Evolutionary conservation across 352 stramenopile genomes (phyloP), one percentile per base, ranked within the genome.

Genomic region (Phytopythium chamaehyphon): DNA sequence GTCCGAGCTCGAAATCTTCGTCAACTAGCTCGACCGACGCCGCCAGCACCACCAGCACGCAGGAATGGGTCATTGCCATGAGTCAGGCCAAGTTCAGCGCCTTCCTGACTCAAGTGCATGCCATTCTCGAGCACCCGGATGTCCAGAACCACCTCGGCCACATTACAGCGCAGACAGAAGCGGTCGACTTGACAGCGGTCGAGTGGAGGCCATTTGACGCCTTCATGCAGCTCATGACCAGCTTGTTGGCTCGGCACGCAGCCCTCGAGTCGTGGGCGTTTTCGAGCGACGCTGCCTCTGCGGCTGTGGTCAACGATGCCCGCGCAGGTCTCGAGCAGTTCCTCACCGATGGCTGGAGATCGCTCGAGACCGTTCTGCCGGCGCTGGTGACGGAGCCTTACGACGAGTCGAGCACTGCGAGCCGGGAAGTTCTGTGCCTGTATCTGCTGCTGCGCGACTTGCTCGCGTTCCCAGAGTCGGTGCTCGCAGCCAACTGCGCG

Each of bases 11-110:
- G n/a, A 48, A 42, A 18, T 23, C 37, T 12, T 40, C 57, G n/a
- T 37, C 49, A 18, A 53, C n/a, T 51, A 40, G 47, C 63, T 44
- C 44, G 38, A 55, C 42, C 19, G 57, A 42, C 46, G 26, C 43
- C 12, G 45, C 40, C 7, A 44, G 46, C 16, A 61, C 59, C 15
- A 45, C 67, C 23, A 58, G 47, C 57, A 71, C 44, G 43, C 68
- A 76, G 57, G 63, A 66, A 16, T 84, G 75, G 73, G 67, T 83
- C 47, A 77, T 83, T 24, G 70, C 73, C 36, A 80, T 86, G 66
- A 84, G 71, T 46, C 73, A 81, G 45, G 61, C 66, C 49, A 86
- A 86, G 54, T 72, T 83, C 53, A 57, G 57, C 59, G 54, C 48
- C 6, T 86, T 84, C 59, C 76, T 69, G 54, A 36, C 57, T 7